phyloP scores from a whole-genome alignment of 768 basidiomycete genomes.

The Boletus vermiculosoides region DNA sequence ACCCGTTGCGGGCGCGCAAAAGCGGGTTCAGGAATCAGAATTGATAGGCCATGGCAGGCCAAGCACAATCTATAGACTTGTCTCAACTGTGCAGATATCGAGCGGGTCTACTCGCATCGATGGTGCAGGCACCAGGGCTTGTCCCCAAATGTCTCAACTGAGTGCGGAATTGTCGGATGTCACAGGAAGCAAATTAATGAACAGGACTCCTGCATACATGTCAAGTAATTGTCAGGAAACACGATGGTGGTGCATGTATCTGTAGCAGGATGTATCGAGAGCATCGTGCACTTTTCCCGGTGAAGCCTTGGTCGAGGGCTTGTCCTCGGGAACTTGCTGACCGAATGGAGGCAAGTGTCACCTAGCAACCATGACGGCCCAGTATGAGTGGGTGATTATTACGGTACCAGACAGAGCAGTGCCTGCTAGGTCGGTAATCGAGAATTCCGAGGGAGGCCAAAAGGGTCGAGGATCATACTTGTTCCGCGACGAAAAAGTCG shows the following conservation, averaged over 20 bases:
- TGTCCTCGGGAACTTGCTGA: not conserved
- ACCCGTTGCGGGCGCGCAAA: not conserved
- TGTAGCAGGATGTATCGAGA: not conserved
- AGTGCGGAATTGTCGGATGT: slow-evolving; percentile 2
- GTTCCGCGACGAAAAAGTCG: not conserved
- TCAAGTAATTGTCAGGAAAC: slow-evolving; percentile 4
- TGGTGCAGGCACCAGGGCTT: slow-evolving; percentile 2
- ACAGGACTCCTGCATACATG: not conserved
- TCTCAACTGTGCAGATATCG: not conserved
- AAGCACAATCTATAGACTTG: not conserved
- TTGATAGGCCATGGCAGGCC: not conserved
- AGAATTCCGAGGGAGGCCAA: not conserved
- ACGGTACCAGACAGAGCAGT: not conserved
- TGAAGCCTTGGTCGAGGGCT: not conserved
- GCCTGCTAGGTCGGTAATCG: not conserved
- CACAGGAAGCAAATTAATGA: slow-evolving; percentile 4
- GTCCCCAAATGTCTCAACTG: slow-evolving; percentile 11
- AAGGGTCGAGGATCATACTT: not conserved
- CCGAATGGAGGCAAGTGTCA: not conserved
- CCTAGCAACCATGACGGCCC: slow-evolving; percentile 6
- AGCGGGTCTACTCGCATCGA: not conserved
- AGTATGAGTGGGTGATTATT: not conserved
- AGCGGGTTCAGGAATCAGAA: not conserved
- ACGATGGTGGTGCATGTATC: not conserved
- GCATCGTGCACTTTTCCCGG: slow-evolving; percentile 3